Evolutionary conservation across 108 stramenopile species (phyloP).

Genomic region (Cylindrotheca fusiformis): DNA sequence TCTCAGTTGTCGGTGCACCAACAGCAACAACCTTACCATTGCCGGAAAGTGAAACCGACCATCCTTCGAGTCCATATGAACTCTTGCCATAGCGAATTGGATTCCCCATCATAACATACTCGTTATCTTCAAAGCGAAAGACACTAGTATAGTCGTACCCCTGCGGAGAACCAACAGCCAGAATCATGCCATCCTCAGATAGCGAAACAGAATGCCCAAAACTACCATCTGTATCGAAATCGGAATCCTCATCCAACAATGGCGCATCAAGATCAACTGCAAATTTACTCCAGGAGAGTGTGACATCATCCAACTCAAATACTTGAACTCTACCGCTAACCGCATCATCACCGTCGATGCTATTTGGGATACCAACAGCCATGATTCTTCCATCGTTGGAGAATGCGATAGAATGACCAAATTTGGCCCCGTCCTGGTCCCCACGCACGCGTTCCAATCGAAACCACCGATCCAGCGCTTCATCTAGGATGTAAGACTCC

Average conservation of each 20-base stretch:
- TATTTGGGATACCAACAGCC: background rate
- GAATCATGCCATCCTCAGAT: background rate
- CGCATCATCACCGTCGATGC: background rate
- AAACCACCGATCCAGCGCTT: background rate
- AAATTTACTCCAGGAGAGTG: background rate
- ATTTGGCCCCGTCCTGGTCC: background rate
- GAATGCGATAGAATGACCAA: background rate
- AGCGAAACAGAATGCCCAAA: background rate
- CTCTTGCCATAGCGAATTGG: background rate
- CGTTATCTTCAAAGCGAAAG: background rate
- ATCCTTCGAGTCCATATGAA: background rate
- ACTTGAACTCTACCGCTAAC: background rate
- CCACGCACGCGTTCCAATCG: background rate
- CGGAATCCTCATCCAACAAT: background rate
- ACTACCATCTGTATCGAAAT: background rate
- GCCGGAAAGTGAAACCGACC: conserved; percentile 8
- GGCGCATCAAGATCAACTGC: background rate
- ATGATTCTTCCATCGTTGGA: background rate
- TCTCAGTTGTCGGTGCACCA: conserved; percentile 3
- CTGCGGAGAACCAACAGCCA: background rate
- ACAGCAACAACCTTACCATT: conserved; percentile 3
- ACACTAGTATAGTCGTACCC: background rate
- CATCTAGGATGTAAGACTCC: background rate
- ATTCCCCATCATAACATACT: background rate
- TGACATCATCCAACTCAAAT: background rate